These are phyloP conservation scores for Fusarium sp. DNA, from an alignment of 2,329 filamentous ascomycete genomes.

Conservation along the genomic window DNA sequence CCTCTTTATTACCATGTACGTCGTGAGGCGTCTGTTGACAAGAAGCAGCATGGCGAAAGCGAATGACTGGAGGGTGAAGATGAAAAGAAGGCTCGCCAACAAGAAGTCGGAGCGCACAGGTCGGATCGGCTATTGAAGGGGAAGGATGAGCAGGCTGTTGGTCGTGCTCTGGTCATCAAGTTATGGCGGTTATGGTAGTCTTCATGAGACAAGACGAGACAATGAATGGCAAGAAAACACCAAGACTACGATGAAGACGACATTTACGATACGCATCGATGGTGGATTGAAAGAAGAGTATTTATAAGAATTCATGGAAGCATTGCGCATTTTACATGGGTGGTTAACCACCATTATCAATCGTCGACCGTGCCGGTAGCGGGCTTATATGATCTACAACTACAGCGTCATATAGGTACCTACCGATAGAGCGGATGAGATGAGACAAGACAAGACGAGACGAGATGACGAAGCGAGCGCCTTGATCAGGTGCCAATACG, in stretches of 20 bases:
- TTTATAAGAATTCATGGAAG: background rate
- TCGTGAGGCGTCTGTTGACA: slow-evolving; percentile 6
- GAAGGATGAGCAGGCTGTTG: background rate
- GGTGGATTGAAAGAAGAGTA: background rate
- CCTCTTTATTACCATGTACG: background rate
- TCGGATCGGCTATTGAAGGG: background rate
- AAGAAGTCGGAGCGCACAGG: slow-evolving; percentile 62
- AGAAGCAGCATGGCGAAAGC: no score
- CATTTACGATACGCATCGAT: background rate
- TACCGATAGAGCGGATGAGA: background rate
- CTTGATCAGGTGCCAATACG: background rate
- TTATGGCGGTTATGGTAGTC: background rate
- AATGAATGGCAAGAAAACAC: background rate
- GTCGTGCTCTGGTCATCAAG: background rate
- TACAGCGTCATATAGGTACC: background rate
- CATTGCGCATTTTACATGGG: background rate
- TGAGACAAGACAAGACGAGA: background rate
- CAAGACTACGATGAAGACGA: background rate
- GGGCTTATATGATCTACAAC: background rate
- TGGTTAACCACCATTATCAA: background rate
- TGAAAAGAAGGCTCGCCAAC: slow-evolving; percentile 59
- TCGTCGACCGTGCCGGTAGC: background rate
- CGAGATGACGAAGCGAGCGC: background rate
- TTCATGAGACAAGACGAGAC: background rate
- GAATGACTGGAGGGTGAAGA: slow-evolving; percentile 42